Conservation (phyloP, 805 yeast genomes). For the Candida manassasensis region DNA sequence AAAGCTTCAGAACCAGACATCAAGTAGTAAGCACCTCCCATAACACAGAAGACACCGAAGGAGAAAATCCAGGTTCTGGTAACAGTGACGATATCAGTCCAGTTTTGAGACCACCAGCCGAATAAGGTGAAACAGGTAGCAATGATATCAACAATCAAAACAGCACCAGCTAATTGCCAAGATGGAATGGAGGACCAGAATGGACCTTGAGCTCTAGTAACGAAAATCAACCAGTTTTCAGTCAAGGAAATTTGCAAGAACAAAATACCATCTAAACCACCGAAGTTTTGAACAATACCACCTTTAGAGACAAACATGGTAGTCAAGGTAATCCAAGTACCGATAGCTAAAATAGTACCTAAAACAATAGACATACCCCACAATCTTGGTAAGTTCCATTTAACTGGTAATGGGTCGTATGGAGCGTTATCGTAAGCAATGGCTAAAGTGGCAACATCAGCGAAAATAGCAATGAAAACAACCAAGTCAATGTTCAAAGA, state of each 20-base stretch:
- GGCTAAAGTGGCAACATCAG: conserved; percentile 95
- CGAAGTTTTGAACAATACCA: conserved; percentile 95
- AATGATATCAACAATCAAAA: conserved; percentile 79
- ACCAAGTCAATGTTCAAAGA: conserved; percentile 85
- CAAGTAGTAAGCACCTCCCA: conserved; percentile 95
- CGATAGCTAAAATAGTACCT: conserved; percentile 83
- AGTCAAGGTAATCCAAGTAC: conserved; percentile 92
- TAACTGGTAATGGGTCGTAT: conserved; percentile 85
- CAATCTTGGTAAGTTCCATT: conserved; percentile 95
- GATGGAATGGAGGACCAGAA: conserved; percentile 97
- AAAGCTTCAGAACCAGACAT: conserved; percentile 79
- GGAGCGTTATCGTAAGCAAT: conserved; percentile 98
- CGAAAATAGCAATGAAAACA: conserved; percentile 95
- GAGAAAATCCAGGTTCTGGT: conserved; percentile 94
- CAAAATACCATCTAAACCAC: conserved; percentile 88
- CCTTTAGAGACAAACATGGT: conserved; percentile 87
- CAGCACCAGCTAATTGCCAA: conserved; percentile 96
- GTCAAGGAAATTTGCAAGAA: conserved; percentile 92
- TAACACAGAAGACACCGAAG: conserved; percentile 92
- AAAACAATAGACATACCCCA: conserved; percentile 94
- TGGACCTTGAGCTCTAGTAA: conserved; percentile 96
- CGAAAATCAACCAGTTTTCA: conserved; percentile 96
- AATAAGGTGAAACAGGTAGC: conserved; percentile 89
- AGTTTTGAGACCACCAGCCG: conserved; percentile 98
- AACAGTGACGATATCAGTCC: conserved; percentile 93